These are phyloP conservation scores for Porogramme epimiltina DNA, from an alignment of 1,284 basidiomycete species.

Conservation along the genomic window DNA sequence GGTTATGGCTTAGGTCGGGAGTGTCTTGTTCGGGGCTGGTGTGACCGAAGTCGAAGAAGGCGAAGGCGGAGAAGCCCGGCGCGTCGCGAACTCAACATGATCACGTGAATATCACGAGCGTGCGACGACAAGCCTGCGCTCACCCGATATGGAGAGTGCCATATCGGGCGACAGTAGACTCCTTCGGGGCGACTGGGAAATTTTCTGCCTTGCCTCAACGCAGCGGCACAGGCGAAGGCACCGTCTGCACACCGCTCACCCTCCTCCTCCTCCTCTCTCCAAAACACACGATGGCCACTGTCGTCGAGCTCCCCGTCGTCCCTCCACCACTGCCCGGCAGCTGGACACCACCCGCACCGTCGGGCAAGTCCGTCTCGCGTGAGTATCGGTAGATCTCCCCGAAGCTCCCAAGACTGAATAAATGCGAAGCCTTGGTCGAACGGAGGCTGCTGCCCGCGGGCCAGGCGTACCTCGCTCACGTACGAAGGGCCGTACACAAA, in stretches of 20 bases:
- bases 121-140: background rate
- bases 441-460: constrained; percentile 77
- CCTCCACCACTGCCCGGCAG: constrained; percentile 31
- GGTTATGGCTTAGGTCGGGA: too few relatives aligned
- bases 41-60: constrained; percentile 4
- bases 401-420: constrained; percentile 3
- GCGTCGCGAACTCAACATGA: constrained; percentile 12
- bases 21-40: too few relatives aligned
- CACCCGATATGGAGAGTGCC: background rate
- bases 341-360: constrained; percentile 31
- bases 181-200: constrained; percentile 7
- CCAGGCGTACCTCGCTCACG: constrained; percentile 81
- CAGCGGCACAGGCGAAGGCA: background rate
- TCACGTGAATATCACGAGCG: constrained; percentile 11
- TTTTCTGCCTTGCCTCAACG: constrained; percentile 2
- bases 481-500: constrained; percentile 73
- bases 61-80: background rate
- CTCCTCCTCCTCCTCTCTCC: constrained; percentile 3
- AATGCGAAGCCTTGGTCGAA: constrained; percentile 35
- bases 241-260: background rate
- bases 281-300: constrained; percentile 32
- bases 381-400: constrained; percentile 14
- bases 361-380: constrained; percentile 37
- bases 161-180: background rate
- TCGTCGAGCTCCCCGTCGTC: constrained; percentile 34